Conservation (phyloP, 139 green algal species). For the Medakamo hakoo region DNA sequence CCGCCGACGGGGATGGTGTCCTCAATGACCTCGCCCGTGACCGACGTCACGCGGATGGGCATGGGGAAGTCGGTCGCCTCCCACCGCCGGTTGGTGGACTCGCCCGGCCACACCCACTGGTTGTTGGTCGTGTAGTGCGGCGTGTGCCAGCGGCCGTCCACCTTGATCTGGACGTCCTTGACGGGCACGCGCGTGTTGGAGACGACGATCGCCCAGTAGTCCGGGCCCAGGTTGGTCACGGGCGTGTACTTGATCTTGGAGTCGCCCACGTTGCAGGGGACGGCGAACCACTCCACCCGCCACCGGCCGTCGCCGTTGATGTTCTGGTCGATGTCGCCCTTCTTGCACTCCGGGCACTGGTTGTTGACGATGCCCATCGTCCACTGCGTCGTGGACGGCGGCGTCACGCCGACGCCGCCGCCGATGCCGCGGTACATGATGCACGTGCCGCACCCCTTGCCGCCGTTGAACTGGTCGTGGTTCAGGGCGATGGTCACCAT, state of each 20-base stretch:
- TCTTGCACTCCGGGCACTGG: slow-evolving; percentile 13
- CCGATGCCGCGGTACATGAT: slow-evolving; percentile 12
- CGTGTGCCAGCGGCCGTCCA: slow-evolving; percentile 4
- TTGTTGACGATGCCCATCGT: slow-evolving; percentile 9
- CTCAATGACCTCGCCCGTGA: slow-evolving; percentile 4
- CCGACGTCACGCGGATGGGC: slow-evolving; percentile 4
- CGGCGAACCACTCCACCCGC: slow-evolving; percentile 15
- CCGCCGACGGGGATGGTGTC: not conserved
- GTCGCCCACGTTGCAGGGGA: slow-evolving; percentile 13
- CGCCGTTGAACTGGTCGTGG: slow-evolving; percentile 5
- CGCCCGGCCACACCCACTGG: slow-evolving; percentile 10
- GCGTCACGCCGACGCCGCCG: slow-evolving; percentile 10
- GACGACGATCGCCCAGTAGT: slow-evolving; percentile 16
- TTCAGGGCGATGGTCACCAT: slow-evolving; percentile 13
- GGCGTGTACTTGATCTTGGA: slow-evolving; percentile 9
- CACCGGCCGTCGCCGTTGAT: slow-evolving; percentile 14
- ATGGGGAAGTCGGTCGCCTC: slow-evolving; percentile 7
- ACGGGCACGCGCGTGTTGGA: slow-evolving; percentile 16
- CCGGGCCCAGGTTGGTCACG: not conserved
- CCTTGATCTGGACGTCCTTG: slow-evolving; percentile 5
- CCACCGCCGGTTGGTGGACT: not conserved
- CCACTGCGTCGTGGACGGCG: not conserved
- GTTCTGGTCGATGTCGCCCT: slow-evolving; percentile 6
- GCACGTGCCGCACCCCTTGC: slow-evolving; percentile 10
- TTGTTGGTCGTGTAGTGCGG: slow-evolving; percentile 11